Evolutionary conservation across 371 early-diverging fungal genomes (phyloP), one percentile per base, ranked within the genome.

Genomic region (Rhizopus delemar): DNA sequence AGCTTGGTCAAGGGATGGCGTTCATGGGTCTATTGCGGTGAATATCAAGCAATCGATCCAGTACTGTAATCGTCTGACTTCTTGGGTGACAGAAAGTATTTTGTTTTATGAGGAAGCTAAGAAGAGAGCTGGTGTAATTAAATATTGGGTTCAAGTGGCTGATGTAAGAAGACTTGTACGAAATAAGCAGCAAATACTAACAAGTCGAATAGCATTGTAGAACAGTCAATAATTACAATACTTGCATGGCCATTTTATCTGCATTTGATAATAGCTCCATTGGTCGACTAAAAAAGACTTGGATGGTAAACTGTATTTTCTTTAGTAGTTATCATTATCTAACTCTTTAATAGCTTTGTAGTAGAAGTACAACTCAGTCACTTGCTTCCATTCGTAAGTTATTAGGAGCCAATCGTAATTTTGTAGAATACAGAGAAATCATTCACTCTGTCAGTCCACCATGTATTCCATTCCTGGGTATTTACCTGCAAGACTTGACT

Each of bases 381-480:
- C 60, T 84, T 1, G 57, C 65, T 13, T 65, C 73, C 32, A 75
- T 63, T 63, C 89, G 66, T 66, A 84, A 66, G 54, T 66, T 90
- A 34, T 90, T 93, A 87, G 85, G 86, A 53, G 82, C 91, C n/a
- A 84, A 85, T 62, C 86, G 86, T 62, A 96, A 94, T 68, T 95
- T 91, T 70, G 73, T 84, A n/a, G 84, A 81, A 45, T 96, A 96
- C 68, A 90, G 96, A 56, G 87, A 90, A 29, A 83, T 90, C 54
- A 75, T 96, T 45, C 90, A 91, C 61, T 82, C 86, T 5, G 87
- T 86, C 60, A 90, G 89, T 63, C 95, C 95, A 46, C 96, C 97
- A 0, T 92, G 93, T 62, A 88, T 96, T 13, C 97, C 97, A 0
- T 95, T 94, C 69, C 77, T 96, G 52, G 95, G 91, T 36, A 82